Conservation (phyloP, 202 grass and related monocot genomes). For the Carex sylvatica region DNA sequence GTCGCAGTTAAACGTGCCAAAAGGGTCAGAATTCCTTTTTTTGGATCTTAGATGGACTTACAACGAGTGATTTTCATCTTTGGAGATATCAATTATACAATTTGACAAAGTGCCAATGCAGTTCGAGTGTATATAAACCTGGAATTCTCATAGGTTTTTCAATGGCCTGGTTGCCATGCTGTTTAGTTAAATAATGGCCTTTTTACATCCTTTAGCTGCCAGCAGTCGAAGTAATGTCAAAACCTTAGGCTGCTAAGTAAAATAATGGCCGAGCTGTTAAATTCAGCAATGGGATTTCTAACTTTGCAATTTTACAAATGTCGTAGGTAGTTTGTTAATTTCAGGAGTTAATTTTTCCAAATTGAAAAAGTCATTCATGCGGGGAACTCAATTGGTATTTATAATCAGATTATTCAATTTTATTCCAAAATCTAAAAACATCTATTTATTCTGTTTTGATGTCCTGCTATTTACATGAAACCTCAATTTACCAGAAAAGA, state of each 20-base stretch:
- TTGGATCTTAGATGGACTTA: neutral
- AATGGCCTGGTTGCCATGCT: neutral
- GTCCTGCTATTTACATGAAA: neutral
- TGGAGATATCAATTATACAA: neutral
- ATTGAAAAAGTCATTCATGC: neutral
- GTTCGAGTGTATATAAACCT: neutral
- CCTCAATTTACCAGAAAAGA: neutral
- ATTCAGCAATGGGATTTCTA: neutral
- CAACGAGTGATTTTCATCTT: neutral
- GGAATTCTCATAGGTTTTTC: neutral
- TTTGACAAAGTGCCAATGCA: neutral
- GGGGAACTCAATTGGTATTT: neutral
- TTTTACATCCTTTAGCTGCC: neutral
- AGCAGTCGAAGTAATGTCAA: neutral
- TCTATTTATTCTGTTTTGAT: neutral
- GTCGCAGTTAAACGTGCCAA: conserved; percentile 87
- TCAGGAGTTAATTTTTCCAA: neutral
- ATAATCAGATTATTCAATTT: neutral
- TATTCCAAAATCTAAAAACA: neutral
- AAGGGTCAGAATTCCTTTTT: conserved; percentile 25
- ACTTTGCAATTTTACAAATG: conserved; percentile 9
- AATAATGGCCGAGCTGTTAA: neutral
- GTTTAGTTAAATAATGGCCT: neutral
- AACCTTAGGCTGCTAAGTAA: neutral
- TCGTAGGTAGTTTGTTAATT: neutral